A percentile compares a stretch with the other conserved stretches of the same genome.
These are phyloP conservation scores for Phaeotremella fagi DNA, from an alignment of 768 basidiomycete genomes.

Conservation along the genomic window DNA sequence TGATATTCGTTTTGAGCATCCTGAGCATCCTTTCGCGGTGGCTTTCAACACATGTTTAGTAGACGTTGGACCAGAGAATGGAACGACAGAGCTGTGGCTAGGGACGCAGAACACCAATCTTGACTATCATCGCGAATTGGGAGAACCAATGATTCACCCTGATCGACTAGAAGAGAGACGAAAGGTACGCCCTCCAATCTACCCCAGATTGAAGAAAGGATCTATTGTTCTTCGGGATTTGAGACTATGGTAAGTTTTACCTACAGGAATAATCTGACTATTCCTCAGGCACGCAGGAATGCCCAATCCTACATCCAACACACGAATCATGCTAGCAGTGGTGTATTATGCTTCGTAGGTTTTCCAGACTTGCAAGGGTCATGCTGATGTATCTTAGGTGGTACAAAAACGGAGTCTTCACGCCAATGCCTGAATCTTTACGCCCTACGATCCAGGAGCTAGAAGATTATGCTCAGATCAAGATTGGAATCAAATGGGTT, in stretches of 20 bases:
- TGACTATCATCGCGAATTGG: background rate
- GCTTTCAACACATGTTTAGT: slow-evolving; percentile 2
- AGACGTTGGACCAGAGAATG: slow-evolving; percentile 6
- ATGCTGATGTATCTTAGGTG: background rate
- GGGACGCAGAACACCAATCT: slow-evolving; percentile 3
- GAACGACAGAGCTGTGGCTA: slow-evolving; percentile 6
- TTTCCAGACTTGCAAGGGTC: background rate
- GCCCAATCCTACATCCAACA: slow-evolving; percentile 5
- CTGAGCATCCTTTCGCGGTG: slow-evolving; percentile 6
- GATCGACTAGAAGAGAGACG: slow-evolving; percentile 3
- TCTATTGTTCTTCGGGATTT: slow-evolving; percentile 6
- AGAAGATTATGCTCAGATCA: background rate
- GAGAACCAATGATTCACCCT: slow-evolving; percentile 1
- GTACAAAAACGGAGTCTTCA: background rate
- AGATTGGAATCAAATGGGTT: background rate
- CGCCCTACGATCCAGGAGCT: background rate
- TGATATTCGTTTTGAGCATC: slow-evolving; percentile 10
- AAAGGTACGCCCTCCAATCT: slow-evolving; percentile 3
- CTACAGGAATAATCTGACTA: background rate
- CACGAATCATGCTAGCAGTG: slow-evolving; percentile 4
- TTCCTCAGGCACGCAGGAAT: slow-evolving; percentile 6
- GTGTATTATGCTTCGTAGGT: slow-evolving; percentile 1
- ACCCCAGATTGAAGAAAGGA: slow-evolving; percentile 6
- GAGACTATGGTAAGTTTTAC: slow-evolving; percentile 4
- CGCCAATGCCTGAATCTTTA: background rate